A percentile compares a stretch with the other conserved stretches of the same genome.
phyloP scores from a whole-genome alignment of 108 stramenopile species.

The Nitzschia putrida region DNA sequence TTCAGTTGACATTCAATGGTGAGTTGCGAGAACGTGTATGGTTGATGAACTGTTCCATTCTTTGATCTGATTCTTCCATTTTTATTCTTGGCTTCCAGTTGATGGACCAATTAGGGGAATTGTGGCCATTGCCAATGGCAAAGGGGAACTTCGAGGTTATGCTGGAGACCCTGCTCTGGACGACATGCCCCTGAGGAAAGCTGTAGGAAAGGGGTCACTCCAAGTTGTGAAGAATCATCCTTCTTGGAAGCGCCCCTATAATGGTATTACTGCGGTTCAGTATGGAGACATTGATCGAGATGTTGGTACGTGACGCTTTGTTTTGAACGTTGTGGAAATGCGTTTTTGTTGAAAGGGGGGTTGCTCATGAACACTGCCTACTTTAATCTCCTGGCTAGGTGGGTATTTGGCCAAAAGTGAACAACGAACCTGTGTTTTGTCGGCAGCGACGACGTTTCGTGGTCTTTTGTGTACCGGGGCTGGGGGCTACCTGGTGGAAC shows the following conservation, averaged over 20 bases:
- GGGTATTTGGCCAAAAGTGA: conserved; percentile 84
- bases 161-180: conserved; percentile 76
- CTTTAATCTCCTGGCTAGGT: conserved; percentile 27
- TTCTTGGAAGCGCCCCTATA: conserved; percentile 86
- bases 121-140: conserved; percentile 67
- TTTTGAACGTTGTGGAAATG: no score
- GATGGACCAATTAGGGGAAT: conserved; percentile 81
- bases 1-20: conserved; percentile 77
- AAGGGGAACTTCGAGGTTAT: conserved; percentile 71
- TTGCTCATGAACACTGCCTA: neutral
- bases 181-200: conserved; percentile 63
- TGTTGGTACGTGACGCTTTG: conserved; percentile 53
- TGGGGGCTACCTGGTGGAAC: conserved; percentile 86
- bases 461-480: conserved; percentile 83
- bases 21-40: conserved; percentile 4
- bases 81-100: conserved; percentile 16
- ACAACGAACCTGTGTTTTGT: conserved; percentile 85
- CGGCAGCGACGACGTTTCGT: conserved; percentile 70
- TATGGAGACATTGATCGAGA: conserved; percentile 86
- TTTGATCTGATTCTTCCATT: neutral
- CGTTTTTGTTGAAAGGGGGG: no score
- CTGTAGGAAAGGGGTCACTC: conserved; percentile 72
- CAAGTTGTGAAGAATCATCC: conserved; percentile 91
- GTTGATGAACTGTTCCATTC: neutral
- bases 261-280: conserved; percentile 79